A percentile compares a stretch with the other conserved stretches of the same genome.
Evolutionary conservation across 306 rosid species (phyloP).

Genomic region (Fragaria iinumae): DNA sequence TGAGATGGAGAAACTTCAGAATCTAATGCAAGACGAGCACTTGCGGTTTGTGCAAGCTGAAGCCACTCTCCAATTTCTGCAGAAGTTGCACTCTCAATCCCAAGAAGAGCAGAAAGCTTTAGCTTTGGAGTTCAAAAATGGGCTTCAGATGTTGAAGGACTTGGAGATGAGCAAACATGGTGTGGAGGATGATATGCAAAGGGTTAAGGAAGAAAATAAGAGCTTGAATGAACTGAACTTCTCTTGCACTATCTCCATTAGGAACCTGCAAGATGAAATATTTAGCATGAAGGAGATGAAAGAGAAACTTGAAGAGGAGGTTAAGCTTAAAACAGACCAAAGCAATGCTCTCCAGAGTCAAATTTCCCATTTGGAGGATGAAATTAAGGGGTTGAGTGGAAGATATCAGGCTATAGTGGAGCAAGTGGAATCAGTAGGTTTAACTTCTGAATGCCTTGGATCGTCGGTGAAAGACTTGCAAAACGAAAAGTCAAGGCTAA

Average conservation of each 20-base stretch:
- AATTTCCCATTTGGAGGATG: slow-evolving; percentile 58
- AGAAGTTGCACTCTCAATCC: slow-evolving; percentile 66
- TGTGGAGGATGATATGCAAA: slow-evolving; percentile 66
- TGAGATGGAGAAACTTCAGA: slow-evolving; percentile 73
- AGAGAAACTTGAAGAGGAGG: slow-evolving; percentile 75
- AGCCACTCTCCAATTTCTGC: slow-evolving; percentile 66
- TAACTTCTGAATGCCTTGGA: slow-evolving; percentile 59
- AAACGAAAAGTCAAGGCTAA: slow-evolving; percentile 62
- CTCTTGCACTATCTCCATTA: slow-evolving; percentile 44
- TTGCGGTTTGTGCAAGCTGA: slow-evolving; percentile 71
- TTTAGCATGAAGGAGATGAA: slow-evolving; percentile 76
- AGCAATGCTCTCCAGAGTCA: slow-evolving; percentile 60
- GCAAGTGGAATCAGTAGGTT: slow-evolving; percentile 68
- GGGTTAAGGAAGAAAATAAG: slow-evolving; percentile 66
- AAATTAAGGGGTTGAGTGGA: slow-evolving; percentile 55
- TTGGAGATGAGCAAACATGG: slow-evolving; percentile 63
- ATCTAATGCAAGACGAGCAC: slow-evolving; percentile 67
- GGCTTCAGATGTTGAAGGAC: slow-evolving; percentile 76
- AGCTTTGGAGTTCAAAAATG: slow-evolving; percentile 74
- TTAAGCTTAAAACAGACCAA: slow-evolving; percentile 57
- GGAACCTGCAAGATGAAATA: slow-evolving; percentile 67
- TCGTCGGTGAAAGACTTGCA: slow-evolving; percentile 70
- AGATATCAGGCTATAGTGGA: slow-evolving; percentile 65
- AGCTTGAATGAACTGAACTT: slow-evolving; percentile 54
- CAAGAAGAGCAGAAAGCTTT: slow-evolving; percentile 87